Conservation (phyloP, 1,284 basidiomycete species). For the Mycosarcoma mackinlayi region DNA sequence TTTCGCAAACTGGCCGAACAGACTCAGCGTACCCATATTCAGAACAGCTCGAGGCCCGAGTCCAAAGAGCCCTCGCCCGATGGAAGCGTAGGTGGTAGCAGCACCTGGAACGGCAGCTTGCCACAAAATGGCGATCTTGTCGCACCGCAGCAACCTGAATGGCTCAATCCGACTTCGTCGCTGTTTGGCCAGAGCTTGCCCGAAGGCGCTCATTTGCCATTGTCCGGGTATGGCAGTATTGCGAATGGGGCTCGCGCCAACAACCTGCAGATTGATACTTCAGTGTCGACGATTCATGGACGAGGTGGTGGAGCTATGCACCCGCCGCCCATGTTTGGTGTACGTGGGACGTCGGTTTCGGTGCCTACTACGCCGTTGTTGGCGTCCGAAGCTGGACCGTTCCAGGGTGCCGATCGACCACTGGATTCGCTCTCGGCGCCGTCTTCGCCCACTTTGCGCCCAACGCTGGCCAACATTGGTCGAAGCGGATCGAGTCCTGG, state of each 20-base stretch:
- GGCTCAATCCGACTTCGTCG: conserved; percentile 27
- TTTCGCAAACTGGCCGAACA: conserved; percentile 43
- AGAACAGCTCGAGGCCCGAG: conserved; percentile 27
- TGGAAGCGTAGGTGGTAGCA: conserved; percentile 24
- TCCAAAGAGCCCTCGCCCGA: conserved; percentile 36
- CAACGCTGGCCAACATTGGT: conserved; percentile 31
- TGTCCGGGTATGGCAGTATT: conserved; percentile 23
- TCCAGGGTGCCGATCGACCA: conserved; percentile 33
- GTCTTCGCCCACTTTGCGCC: conserved; percentile 40
- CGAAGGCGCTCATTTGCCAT: conserved; percentile 32
- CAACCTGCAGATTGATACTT: conserved; percentile 31
- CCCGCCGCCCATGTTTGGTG: conserved; percentile 33
- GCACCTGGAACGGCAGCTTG: conserved; percentile 14
- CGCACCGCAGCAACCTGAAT: conserved; percentile 22
- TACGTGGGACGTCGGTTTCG: conserved; percentile 34
- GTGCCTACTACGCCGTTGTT: conserved; percentile 43
- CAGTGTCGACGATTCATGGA: conserved; percentile 12
- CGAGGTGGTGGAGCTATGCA: conserved; percentile 9
- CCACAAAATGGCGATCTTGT: conserved; percentile 7
- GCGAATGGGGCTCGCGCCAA: conserved; percentile 12
- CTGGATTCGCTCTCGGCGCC: conserved; percentile 50
- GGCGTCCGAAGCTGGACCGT: conserved; percentile 33
- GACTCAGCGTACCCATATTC: conserved; percentile 49
- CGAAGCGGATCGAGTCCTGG: conserved; percentile 43
- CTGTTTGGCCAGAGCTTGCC: conserved; percentile 32